A percentile compares a stretch with the other conserved stretches of the same genome.
phyloP scores from a whole-genome alignment of 331 rosid genomes.

The Prunus yedoensis region DNA sequence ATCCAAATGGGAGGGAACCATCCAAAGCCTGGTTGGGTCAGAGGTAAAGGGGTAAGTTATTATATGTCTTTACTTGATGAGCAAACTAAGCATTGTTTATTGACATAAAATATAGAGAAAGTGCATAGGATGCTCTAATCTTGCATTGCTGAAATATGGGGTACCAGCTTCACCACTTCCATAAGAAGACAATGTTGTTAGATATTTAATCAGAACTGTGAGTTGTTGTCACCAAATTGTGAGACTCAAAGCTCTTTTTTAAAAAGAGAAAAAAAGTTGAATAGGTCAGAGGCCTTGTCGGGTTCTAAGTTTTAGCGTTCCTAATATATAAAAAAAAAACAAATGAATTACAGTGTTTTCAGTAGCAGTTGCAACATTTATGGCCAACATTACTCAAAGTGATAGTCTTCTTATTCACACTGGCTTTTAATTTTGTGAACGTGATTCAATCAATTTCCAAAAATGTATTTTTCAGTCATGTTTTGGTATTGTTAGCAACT shows the following conservation, averaged over 20 bases:
- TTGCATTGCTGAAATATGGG: conserved; percentile 20
- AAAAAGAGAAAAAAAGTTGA: background rate
- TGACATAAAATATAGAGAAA: conserved; percentile 13
- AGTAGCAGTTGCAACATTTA: too few species aligned
- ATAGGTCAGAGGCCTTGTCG: conserved; percentile 7
- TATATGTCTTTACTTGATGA: conserved; percentile 9
- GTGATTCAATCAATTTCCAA: background rate
- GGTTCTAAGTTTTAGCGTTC: background rate
- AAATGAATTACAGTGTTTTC: too few species aligned
- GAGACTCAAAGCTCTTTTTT: conserved; percentile 15
- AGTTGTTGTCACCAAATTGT: conserved; percentile 34
- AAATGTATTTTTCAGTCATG: background rate
- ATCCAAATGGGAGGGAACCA: background rate
- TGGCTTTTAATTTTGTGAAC: background rate
- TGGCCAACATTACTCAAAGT: too few species aligned
- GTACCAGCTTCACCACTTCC: conserved; percentile 35
- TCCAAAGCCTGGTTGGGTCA: conserved; percentile 6
- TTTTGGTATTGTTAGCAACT: background rate
- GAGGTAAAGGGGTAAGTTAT: conserved; percentile 7
- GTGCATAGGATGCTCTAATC: conserved; percentile 56
- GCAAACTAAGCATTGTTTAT: background rate
- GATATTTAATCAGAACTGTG: conserved; percentile 29
- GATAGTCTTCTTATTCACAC: too few species aligned
- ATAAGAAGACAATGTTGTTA: conserved; percentile 39
- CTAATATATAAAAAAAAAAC: too few species aligned